A percentile compares a stretch with the other conserved stretches of the same genome.
Conservation (phyloP, 495 filamentous ascomycete genomes). For the Thermothielavioides terrestris region DNA sequence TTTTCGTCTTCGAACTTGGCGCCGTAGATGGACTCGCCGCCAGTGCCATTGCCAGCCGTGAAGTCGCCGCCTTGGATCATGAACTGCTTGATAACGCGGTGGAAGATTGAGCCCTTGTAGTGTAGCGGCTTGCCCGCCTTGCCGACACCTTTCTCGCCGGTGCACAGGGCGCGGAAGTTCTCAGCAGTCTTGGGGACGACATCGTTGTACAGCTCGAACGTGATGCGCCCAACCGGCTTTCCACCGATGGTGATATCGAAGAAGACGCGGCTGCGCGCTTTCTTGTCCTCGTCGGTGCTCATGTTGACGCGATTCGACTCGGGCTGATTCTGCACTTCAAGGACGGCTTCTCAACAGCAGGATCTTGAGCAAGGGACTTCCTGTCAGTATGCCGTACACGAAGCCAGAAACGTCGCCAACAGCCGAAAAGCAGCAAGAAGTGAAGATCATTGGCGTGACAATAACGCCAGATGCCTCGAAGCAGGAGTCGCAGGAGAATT, state of each 20-base stretch:
- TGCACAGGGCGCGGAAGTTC: constrained; percentile 96
- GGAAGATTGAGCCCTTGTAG: constrained; percentile 88
- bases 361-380: background rate
- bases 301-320: no score
- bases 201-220: constrained; percentile 81
- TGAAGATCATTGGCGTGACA: no score
- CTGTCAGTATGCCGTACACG: background rate
- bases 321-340: no score
- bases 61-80: constrained; percentile 99
- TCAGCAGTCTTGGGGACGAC: constrained; percentile 88
- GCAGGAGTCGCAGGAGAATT: no score
- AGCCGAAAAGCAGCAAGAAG: no score
- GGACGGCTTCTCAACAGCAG: no score
- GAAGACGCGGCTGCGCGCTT: constrained; percentile 63
- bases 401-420: background rate
- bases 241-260: constrained; percentile 80
- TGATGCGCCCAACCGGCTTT: constrained; percentile 61
- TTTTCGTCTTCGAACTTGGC: constrained; percentile 98
- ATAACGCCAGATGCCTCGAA: no score
- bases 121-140: constrained; percentile 77
- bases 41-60: constrained; percentile 87
- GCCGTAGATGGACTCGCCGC: constrained; percentile 96
- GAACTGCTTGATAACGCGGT: constrained; percentile 95
- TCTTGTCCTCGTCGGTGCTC: constrained; percentile 31
- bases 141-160: constrained; percentile 76